Base-by-base conservation (phyloP, 495 filamentous ascomycete genomes). In the Lophium mytilinum region DNA sequence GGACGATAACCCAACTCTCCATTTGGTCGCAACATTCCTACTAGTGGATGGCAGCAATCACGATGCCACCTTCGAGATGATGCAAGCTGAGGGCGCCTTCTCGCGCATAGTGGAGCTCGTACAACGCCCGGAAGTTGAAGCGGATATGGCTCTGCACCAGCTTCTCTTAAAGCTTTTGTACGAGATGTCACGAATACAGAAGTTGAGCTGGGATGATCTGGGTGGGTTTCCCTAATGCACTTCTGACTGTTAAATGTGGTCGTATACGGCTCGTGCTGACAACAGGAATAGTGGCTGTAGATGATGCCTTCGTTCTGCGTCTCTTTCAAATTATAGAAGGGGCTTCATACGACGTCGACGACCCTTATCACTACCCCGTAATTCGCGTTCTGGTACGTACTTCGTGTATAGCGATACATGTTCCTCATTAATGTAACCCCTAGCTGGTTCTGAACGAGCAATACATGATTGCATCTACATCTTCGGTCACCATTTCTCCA, bases 381-480 rank as follows among this genome's bases (percentile, higher is more conserved):
- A 95, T 98, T 64, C 83, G 90, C 53, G 91, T 97, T 51, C 72
- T 98, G 73, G 92, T 96, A 72, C 24, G 24, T 30, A 30, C 2
- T 3, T 3, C 6, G 2, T 30, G 24, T 30, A 6, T 30, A 30
- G 2, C 6, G 24, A 30, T 30, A 30, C 24, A 30, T 30, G 24
- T 63, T 1, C 15, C 1, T 11, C 15, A 21, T 41, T 54, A 10
- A 56, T 21, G 11, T 18, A 15, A 18, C 14, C 7, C 33, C 14
- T 66, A 97, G 90, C 81, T 98, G 62, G 90, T 98, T 45, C 73
- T 98, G 61, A 98, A 97, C 71, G 93, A 98, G 66, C 93, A 98
- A 71, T 98, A 95, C 73, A 95, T 98, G 89, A 87, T 96, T 42
- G 78, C 79, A 15, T 79, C 82, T 9, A 81, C 84, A 6, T 69